A percentile compares a stretch with the other conserved stretches of the same genome.
Conservation (phyloP, 2,329 filamentous ascomycete genomes). For the Rosellinia necatrix region DNA sequence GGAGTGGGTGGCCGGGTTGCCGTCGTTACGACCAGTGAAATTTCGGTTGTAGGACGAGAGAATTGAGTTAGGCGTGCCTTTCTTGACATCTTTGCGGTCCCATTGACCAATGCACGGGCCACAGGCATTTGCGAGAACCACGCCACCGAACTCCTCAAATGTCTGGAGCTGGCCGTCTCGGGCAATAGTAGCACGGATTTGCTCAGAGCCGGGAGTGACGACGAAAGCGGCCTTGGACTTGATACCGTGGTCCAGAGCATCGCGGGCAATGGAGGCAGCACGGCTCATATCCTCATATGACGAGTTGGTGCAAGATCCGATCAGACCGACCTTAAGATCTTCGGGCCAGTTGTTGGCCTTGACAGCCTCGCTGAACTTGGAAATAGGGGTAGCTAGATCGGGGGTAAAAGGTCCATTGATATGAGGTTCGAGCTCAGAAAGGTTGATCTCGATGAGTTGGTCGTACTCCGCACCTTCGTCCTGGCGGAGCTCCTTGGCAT, state of each 20-base stretch:
- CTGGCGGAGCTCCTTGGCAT: constrained; percentile 82
- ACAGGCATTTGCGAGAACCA: constrained; percentile 94
- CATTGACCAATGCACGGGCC: constrained; percentile 93
- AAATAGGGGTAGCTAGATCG: constrained; percentile 95
- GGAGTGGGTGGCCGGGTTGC: constrained; percentile 91
- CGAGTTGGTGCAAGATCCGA: constrained; percentile 97
- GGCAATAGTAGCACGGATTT: constrained; percentile 91
- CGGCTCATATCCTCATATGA: constrained; percentile 90
- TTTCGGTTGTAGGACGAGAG: constrained; percentile 99
- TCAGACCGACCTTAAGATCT: constrained; percentile 94
- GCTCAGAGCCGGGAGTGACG: constrained; percentile 94
- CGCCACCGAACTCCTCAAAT: constrained; percentile 93
- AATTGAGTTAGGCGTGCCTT: constrained; percentile 95
- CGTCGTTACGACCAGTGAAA: constrained; percentile 97
- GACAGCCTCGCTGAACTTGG: constrained; percentile 93
- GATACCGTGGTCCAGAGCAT: constrained; percentile 88
- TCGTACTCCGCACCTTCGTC: constrained; percentile 95
- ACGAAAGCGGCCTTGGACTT: constrained; percentile 95
- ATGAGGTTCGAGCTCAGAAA: constrained; percentile 92
- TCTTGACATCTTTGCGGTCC: constrained; percentile 91
- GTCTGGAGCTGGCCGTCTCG: constrained; percentile 91
- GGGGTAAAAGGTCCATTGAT: constrained; percentile 99
- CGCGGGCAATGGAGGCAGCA: constrained; percentile 85
- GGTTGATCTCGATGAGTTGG: constrained; percentile 93
- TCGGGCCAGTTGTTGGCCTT: constrained; percentile 96